Base-by-base conservation (phyloP, 176 grass and related monocot species). In the Triticum monococcum region DNA sequence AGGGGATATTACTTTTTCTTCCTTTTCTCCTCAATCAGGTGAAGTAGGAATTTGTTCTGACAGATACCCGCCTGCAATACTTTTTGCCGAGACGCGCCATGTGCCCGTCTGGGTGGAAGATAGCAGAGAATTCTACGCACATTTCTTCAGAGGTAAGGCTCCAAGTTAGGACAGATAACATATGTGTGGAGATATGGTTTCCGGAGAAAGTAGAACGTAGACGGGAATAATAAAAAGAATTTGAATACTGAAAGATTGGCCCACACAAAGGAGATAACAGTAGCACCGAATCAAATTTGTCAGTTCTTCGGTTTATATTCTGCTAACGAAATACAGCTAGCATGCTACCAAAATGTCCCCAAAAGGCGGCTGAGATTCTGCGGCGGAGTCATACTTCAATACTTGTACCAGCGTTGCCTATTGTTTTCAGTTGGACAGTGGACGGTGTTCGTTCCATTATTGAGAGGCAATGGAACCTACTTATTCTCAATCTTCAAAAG, bases 1-100 rank as follows among this genome's bases (percentile, higher is more conserved):
- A 56, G 25, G 46, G 46, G 74, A 77, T 77, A 77, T 56, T 77
- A 54, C 74, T 32, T 77, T 77, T 77, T 77, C 25, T 50, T 48
- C 5, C 41, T 75, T 50, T 50, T 77, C 9, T 77, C 46, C 52
- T 54, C 74, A 77, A 56, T 77, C 25, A 32, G 46, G 75, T 87
- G 68, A 81, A 84, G 45, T 26, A 48, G 48, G 48, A 91, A 88
- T 87, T 69, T 91, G 36, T 91, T 84, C 89, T 30, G 81, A 68
- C 80, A 76, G 68, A 24, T 81, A 68, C 65, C 0, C 24, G 41
- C 52, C 2, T 13, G 68, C 22, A 20, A 12, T 78, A 17, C 72
- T 86, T 72, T 86, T 31, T 78, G 52, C 54, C 72, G 23, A 64
- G 38, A 31, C 46, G 77, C 52, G 88, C 28, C 88, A 79, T 57